Percentiles rank a stretch among this genome's conserved stretches.
These are phyloP conservation scores for Lunularia cruciata DNA, from an alignment of 225 moss, liverwort and hornwort species.

Conservation along the genomic window DNA sequence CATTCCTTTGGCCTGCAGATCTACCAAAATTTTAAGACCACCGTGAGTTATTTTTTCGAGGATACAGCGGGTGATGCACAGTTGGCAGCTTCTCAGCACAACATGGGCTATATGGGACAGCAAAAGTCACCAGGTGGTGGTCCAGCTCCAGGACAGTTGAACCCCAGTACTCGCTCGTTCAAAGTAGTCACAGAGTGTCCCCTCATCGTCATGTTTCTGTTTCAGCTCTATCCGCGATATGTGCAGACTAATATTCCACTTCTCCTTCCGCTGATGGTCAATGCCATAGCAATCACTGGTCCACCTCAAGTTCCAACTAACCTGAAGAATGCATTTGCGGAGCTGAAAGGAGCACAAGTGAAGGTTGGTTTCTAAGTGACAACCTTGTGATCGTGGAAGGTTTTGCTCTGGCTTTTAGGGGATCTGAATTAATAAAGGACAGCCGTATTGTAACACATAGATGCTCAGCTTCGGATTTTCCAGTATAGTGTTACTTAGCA, in stretches of 20 bases:
- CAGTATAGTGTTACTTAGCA: no score
- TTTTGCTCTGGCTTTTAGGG: conserved; percentile 5
- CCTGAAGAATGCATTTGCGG: conserved; percentile 85
- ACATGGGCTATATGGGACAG: conserved; percentile 93
- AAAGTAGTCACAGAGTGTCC: conserved; percentile 99
- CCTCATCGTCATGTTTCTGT: conserved; percentile 98
- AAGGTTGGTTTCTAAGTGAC: conserved; percentile 87
- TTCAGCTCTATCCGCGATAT: conserved; percentile 94
- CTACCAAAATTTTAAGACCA: conserved; percentile 86
- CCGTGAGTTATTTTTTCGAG: conserved; percentile 97
- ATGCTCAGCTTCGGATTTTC: no score
- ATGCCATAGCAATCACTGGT: conserved; percentile 89
- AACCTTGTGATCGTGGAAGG: background rate
- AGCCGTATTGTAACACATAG: no score
- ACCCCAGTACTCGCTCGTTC: conserved; percentile 95
- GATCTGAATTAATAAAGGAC: no score
- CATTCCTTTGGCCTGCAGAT: conserved; percentile 61
- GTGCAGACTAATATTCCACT: conserved; percentile 88
- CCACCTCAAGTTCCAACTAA: conserved; percentile 78
- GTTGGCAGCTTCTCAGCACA: conserved; percentile 79
- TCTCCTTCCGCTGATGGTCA: conserved; percentile 98
- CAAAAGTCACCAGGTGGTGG: conserved; percentile 89
- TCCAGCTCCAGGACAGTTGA: conserved; percentile 84
- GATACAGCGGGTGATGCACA: conserved; percentile 80
- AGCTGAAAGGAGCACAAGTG: conserved; percentile 97